phyloP scores from a whole-genome alignment of 2,329 filamentous ascomycete species.

The Phaeosphaeria sp. region DNA sequence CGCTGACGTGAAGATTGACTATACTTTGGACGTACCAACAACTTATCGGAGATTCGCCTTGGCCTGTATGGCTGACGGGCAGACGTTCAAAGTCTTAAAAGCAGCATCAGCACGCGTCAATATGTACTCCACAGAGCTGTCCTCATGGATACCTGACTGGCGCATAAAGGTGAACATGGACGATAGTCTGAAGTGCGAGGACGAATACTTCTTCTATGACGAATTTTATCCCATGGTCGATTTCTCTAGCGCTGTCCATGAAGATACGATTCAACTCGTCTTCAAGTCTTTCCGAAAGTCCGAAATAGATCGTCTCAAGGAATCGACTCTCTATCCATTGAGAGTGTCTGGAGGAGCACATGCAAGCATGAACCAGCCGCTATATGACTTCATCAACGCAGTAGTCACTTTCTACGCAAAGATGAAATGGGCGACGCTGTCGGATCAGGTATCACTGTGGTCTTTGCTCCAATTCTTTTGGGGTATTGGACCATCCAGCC shows the following conservation, averaged over 20 bases:
- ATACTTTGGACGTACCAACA: not conserved
- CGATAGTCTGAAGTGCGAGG: not conserved
- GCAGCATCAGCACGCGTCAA: not conserved
- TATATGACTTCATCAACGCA: not conserved
- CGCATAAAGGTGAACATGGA: not conserved
- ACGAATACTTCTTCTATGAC: too few species aligned
- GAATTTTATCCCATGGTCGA: too few species aligned
- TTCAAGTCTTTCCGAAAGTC: not conserved
- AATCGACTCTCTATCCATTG: too few species aligned
- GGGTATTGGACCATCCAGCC: not conserved
- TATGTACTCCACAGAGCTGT: not conserved
- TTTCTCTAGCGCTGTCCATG: not conserved
- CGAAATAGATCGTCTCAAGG: too few species aligned
- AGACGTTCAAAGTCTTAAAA: not conserved
- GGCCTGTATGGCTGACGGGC: not conserved
- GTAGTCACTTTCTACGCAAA: not conserved
- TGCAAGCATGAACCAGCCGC: not conserved
- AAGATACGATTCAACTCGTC: not conserved
- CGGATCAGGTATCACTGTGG: too few species aligned
- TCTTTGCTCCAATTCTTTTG: not conserved
- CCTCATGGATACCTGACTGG: not conserved
- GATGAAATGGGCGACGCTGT: not conserved
- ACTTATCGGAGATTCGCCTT: not conserved
- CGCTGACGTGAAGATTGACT: not conserved
- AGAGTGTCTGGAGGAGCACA: not conserved